A percentile compares a stretch with the other conserved stretches of the same genome.
These are phyloP conservation scores for Schizosaccharomyces lindneri DNA, from an alignment of 805 yeast genomes.

Conservation along the genomic window DNA sequence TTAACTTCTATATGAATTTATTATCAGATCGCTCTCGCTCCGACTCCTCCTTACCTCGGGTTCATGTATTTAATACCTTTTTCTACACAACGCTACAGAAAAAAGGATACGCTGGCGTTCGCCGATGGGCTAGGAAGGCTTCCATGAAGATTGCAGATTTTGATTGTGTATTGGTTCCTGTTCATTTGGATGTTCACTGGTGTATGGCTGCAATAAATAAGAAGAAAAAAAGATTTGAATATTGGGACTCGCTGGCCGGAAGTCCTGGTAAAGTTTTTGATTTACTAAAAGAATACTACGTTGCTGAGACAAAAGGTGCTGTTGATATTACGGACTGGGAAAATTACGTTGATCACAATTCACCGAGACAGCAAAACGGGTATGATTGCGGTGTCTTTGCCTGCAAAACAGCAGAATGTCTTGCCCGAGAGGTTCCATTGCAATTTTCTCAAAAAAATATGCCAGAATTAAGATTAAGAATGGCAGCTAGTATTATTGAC, in stretches of 20 bases:
- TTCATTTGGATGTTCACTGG: conserved; percentile 83
- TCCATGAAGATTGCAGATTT: conserved; percentile 38
- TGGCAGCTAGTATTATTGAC: conserved; percentile 34
- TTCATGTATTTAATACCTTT: conserved; percentile 67
- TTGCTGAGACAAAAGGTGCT: conserved; percentile 18
- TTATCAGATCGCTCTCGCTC: conserved; percentile 20
- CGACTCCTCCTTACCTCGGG: conserved; percentile 14
- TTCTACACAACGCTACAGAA: conserved; percentile 46
- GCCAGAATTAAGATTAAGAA: conserved; percentile 34
- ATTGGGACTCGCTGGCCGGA: conserved; percentile 50
- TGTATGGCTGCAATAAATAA: conserved; percentile 62
- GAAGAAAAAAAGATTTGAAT: conserved; percentile 29
- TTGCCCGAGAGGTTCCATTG: conserved; percentile 27
- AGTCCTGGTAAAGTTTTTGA: conserved; percentile 17
- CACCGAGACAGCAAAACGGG: conserved; percentile 79
- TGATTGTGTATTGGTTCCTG: conserved; percentile 53
- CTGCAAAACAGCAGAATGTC: conserved; percentile 45
- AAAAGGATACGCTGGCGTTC: conserved; percentile 61
- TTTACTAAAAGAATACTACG: conserved; percentile 7
- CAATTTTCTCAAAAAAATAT: conserved; percentile 46
- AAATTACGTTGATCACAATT: conserved; percentile 13
- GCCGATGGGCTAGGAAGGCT: conserved; percentile 61
- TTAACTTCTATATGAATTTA: conserved; percentile 51
- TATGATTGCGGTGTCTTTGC: conserved; percentile 89
- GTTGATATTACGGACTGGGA: conserved; percentile 11